Evolutionary conservation across 257 asterid species (phyloP).

Genomic region (Salvia rosmarinus): DNA sequence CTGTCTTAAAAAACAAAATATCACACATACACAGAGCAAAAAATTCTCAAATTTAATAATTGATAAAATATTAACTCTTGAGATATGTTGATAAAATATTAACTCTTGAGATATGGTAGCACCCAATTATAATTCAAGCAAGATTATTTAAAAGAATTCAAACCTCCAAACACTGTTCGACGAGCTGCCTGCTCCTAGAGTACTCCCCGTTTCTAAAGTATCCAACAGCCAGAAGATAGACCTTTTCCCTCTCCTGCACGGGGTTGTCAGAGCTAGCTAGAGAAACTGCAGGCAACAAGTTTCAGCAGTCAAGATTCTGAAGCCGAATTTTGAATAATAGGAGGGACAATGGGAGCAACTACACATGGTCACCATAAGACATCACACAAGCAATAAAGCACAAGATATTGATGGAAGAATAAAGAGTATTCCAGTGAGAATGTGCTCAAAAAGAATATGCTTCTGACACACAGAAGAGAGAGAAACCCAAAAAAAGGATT

Average conservation of each 20-base stretch:
- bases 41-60: neutral
- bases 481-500: neutral
- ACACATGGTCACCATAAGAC: neutral
- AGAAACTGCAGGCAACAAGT: conserved; percentile 62
- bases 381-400: conserved; percentile 2
- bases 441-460: conserved; percentile 3
- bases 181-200: conserved; percentile 80
- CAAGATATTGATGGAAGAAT: neutral
- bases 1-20: neutral
- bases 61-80: neutral
- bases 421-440: neutral
- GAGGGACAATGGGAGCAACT: neutral
- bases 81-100: neutral
- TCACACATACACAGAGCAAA: neutral
- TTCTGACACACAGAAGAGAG: neutral
- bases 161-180: conserved; percentile 83
- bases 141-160: conserved; percentile 16
- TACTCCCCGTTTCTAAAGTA: conserved; percentile 81
- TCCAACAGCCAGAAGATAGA: conserved; percentile 87
- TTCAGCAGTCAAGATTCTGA: conserved; percentile 29
- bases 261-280: conserved; percentile 60
- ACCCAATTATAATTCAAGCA: neutral
- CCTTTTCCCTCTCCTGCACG: conserved; percentile 58
- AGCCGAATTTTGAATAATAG: conserved; percentile 20
- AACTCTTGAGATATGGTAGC: neutral